Evolutionary conservation across 2,329 filamentous ascomycete species (phyloP), one percentile per base, ranked within the genome.

Genomic region (Alternaria sp.): DNA sequence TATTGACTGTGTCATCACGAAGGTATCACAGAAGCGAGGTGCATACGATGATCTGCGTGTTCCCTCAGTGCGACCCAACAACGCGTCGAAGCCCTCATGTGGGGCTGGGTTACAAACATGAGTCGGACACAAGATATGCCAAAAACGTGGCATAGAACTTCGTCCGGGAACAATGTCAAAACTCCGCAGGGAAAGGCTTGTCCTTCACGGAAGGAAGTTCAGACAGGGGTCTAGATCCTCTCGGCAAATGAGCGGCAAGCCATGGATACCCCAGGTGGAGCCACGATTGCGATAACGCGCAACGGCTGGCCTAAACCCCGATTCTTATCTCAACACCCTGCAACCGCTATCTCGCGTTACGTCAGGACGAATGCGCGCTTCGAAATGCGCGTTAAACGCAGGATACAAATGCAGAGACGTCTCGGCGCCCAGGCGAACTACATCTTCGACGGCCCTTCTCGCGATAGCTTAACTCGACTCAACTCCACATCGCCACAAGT

Each of bases 381-480:
- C 57, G 57, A 56, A 55, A 30, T 55, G 62, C 58, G 58, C 61
- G 59, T 56, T 56, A 62, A 63, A 59, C 61, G 65, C 57, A 64
- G 46, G 57, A 28, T 59, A 63, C 23, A 61, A 46, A 30, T 53
- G 62, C 49, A 23, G 57, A 63, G 58, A 46, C 61, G 50, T 55
- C 71, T 73, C 47, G 70, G 70, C 70, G 69, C 71, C 72, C 56
- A 74, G 71, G 26, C 40, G 64, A 59, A 59, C 59, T 47, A 50
- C 51, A 47, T 53, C 52, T 50, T 65, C 43, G 53, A 50, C 44
- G 40, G 32, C 55, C 51, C 26, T 53, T 45, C 46, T 57, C 53
- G 44, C 47, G 49, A 32, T 51, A 50, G 57, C 43, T 51, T 50
- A 55, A 47, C 44, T 57, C 23, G 43, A 5, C 44, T 53, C 19